These are phyloP conservation scores for Penicillium vulpinum DNA, from an alignment of 2,329 filamentous ascomycete species.

Conservation along the genomic window DNA sequence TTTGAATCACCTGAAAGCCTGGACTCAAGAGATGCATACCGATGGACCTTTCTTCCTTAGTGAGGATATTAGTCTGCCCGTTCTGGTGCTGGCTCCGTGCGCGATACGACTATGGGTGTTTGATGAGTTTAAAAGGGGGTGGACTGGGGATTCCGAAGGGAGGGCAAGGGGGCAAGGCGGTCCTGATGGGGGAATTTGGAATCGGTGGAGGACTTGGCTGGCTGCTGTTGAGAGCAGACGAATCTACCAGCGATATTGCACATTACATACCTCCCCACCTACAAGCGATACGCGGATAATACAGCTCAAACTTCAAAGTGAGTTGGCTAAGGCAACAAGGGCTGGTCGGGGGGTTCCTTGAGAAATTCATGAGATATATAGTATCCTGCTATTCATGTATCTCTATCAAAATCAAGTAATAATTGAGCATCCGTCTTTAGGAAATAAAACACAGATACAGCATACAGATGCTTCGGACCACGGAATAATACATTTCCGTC, in stretches of 20 bases:
- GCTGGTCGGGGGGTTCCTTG: constrained; percentile 63
- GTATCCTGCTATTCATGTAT: neutral
- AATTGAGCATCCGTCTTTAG: neutral
- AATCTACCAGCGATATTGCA: constrained; percentile 69
- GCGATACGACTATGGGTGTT: constrained; percentile 70
- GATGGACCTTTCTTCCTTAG: constrained; percentile 69
- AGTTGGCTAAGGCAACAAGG: constrained; percentile 63
- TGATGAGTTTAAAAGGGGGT: constrained; percentile 68
- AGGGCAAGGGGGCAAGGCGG: constrained; percentile 31
- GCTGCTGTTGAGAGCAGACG: constrained; percentile 59
- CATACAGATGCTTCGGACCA: constrained; percentile 5
- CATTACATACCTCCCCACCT: constrained; percentile 69
- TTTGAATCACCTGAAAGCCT: constrained; percentile 57
- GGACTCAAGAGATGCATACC: constrained; percentile 62
- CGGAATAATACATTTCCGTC: constrained; percentile 1
- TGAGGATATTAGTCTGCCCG: constrained; percentile 63
- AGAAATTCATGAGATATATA: constrained; percentile 14
- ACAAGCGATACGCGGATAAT: constrained; percentile 67
- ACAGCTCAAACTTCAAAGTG: constrained; percentile 61
- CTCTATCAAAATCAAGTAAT: neutral
- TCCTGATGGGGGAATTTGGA: constrained; percentile 61
- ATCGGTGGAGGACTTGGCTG: constrained; percentile 65
- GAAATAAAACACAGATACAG: neutral
- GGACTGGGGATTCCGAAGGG: constrained; percentile 52
- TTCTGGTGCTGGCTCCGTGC: constrained; percentile 73